Evolutionary conservation across 2,329 filamentous ascomycete genomes (phyloP), one percentile per base, ranked within the genome.

Genomic region (Xenoacremonium recifei): DNA sequence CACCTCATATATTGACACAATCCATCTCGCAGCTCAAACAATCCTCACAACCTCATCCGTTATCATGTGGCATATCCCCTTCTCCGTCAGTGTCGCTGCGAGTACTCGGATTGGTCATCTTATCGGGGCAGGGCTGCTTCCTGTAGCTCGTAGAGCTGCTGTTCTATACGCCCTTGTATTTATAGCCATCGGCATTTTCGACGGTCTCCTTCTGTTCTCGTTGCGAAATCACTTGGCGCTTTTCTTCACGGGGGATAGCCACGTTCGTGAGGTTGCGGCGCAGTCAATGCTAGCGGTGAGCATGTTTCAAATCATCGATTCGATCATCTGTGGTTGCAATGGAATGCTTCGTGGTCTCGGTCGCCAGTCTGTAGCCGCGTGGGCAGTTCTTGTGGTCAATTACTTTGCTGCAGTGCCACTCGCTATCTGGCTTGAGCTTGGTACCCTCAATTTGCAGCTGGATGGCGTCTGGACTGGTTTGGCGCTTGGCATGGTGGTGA

Each of bases 1-100:
- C 53, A 68, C 71, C 1, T 70, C 68, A 5, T 71, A 72, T 48
- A 55, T 73, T 25, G 64, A 65, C 50, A 71, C 69, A 1, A 58
- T 60, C 5, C 64, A 71, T 36, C 60, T 71, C 2, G 69, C 69
- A 3, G 67, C 68, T 6, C 68, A 71, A 48, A 66, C 66, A 4
- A 57, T 71, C 10, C 44, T 71, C 44, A 68, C 61, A 5, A 71
- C 68, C 0, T 60, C 66, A 1, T 67, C 66, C 3, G 58, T 69
- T 16, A 58, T 70, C 2, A 60, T 64, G 33, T 71, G 68, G 66
- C 68, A 71, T 37, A 62, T 71, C 6, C 69, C 69, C 1, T 71
- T 71, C 47, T 68, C 66, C 2, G 53, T 70, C 20, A 64, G 65
- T 29, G 65, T 72, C 11, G 68, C 66, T 17, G 59, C 68, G 16